Evolutionary conservation across 805 yeast species (phyloP).

Genomic region (Cyberlindnera subsufficiens): DNA sequence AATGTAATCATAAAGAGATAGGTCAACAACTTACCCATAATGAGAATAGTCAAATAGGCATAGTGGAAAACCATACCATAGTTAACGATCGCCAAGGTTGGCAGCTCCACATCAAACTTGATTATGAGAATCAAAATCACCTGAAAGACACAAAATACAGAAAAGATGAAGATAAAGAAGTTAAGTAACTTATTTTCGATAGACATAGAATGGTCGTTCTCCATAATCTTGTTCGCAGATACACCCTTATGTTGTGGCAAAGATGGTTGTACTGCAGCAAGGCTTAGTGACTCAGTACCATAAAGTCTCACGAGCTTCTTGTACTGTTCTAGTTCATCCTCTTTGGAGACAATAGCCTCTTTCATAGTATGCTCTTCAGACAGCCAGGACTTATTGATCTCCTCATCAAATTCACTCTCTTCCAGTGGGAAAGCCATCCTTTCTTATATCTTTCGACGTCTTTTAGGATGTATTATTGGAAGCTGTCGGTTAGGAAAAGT

Average conservation of each 20-base stretch:
- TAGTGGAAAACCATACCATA: constrained; percentile 11
- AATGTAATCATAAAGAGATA: constrained; percentile 14
- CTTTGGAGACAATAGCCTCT: constrained; percentile 10
- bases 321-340: constrained; percentile 11
- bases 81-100: constrained; percentile 4
- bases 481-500: too few relatives aligned
- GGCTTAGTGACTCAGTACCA: constrained; percentile 11
- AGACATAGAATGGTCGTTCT: constrained; percentile 8
- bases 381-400: background rate
- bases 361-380: constrained; percentile 2
- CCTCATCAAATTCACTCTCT: background rate
- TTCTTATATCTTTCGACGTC: background rate
- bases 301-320: constrained; percentile 11
- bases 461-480: too few relatives aligned
- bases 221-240: constrained; percentile 13
- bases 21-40: constrained; percentile 13
- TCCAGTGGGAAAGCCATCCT: background rate
- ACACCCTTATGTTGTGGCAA: background rate
- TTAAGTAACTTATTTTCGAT: constrained; percentile 16
- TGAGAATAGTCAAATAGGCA: constrained; percentile 8
- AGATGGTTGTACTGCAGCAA: constrained; percentile 4
- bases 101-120: constrained; percentile 14
- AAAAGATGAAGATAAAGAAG: constrained; percentile 12
- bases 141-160: constrained; percentile 13
- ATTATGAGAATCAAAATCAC: constrained; percentile 13